A percentile compares a stretch with the other conserved stretches of the same genome.
These are phyloP conservation scores for Xylaria sp. DNA, from an alignment of 2,329 filamentous ascomycete species.

Conservation along the genomic window DNA sequence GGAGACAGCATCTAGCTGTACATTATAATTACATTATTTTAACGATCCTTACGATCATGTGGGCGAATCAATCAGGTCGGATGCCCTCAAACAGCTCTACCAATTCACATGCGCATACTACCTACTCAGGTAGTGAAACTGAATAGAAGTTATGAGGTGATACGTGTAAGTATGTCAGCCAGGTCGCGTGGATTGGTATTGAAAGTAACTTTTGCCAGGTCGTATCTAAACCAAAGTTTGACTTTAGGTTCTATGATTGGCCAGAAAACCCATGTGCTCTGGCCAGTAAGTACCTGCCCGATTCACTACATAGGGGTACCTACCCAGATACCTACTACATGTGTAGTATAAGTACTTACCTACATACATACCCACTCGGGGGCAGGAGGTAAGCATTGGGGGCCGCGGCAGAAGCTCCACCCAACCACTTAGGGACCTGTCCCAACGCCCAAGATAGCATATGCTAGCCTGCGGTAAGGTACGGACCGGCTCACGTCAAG, in stretches of 20 bases:
- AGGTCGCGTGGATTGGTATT: background rate
- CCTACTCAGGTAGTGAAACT: too few relatives aligned
- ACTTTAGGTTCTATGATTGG: background rate
- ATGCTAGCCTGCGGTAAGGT: background rate
- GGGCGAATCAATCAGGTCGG: too few relatives aligned
- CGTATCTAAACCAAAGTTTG: too few relatives aligned
- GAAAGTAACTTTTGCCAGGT: background rate
- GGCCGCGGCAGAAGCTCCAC: background rate
- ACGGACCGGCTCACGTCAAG: background rate
- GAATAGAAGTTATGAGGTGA: background rate
- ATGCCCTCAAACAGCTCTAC: too few relatives aligned
- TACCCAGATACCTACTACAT: too few relatives aligned
- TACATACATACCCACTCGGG: too few relatives aligned
- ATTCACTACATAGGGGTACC: too few relatives aligned
- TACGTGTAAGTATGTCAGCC: background rate
- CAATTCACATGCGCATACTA: too few relatives aligned
- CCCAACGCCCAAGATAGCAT: background rate
- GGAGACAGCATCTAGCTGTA: background rate
- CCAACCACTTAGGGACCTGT: background rate
- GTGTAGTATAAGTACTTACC: too few relatives aligned
- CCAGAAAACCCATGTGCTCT: background rate
- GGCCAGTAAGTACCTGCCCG: background rate
- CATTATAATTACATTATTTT: background rate
- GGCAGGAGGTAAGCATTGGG: background rate
- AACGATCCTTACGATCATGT: background rate